Conservation (phyloP, 108 stramenopile species). For the Discostella pseudostelligera region DNA sequence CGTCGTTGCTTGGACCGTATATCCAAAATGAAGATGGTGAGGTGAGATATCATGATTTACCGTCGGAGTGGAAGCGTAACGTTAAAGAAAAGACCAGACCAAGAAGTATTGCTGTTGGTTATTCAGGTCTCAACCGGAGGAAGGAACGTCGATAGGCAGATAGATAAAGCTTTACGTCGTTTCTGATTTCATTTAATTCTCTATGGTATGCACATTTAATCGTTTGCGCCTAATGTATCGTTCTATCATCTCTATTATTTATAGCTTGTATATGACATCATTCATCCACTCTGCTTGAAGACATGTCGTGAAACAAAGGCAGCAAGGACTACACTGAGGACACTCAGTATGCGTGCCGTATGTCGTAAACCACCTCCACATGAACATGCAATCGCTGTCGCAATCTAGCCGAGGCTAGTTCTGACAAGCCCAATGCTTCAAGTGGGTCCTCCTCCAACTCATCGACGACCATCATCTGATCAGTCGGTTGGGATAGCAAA, state of each 20-base stretch:
- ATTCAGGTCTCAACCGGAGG: not conserved
- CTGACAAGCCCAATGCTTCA: conserved; percentile 22
- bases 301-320: not conserved
- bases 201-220: no score
- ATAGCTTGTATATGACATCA: no score
- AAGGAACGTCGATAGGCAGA: no score
- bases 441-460: conserved; percentile 14
- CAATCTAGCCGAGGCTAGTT: conserved; percentile 17
- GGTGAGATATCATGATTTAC: conserved; percentile 16
- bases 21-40: conserved; percentile 18
- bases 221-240: no score
- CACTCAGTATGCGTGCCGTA: no score
- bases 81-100: not conserved
- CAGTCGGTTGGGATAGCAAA: no score
- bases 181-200: not conserved
- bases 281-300: not conserved
- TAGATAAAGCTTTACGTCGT: no score
- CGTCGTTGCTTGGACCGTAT: conserved; percentile 25
- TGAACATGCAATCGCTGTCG: conserved; percentile 28
- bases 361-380: no score
- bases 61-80: conserved; percentile 22
- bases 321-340: not conserved
- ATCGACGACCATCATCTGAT: no score
- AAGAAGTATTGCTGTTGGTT: not conserved
- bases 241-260: no score